phyloP scores from a whole-genome alignment of 805 yeast genomes.

The Jamesozyma gamospora region DNA sequence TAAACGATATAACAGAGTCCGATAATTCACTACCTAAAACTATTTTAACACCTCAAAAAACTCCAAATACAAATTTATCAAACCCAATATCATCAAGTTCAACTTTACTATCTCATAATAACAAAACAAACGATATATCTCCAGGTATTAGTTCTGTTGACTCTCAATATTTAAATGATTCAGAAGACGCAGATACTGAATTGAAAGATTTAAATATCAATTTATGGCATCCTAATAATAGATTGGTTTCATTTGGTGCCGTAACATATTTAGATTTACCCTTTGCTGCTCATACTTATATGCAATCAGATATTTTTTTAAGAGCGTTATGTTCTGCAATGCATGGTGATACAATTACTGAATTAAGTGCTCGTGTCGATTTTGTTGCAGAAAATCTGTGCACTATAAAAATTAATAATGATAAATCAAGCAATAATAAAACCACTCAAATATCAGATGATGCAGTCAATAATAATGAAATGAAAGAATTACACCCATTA shows the following conservation, averaged over 20 bases:
- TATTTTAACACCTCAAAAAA: neutral
- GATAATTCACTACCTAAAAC: neutral
- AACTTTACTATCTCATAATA: neutral
- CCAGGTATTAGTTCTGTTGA: neutral
- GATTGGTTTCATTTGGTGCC: slow-evolving; percentile 10
- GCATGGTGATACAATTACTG: slow-evolving; percentile 13
- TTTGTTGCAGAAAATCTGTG: neutral
- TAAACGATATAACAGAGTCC: neutral
- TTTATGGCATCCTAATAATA: slow-evolving; percentile 13
- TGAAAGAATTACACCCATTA: slow-evolving; percentile 7
- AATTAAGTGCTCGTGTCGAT: slow-evolving; percentile 6
- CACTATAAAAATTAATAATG: neutral
- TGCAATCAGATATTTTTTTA: slow-evolving; percentile 11
- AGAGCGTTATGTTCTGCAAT: slow-evolving; percentile 9
- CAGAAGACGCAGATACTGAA: too few relatives aligned
- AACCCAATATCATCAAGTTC: neutral
- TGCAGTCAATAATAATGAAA: neutral
- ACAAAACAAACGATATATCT: too few relatives aligned
- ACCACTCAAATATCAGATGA: neutral
- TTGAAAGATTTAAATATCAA: slow-evolving; percentile 4
- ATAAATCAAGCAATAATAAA: neutral
- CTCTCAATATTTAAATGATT: neutral
- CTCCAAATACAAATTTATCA: neutral
- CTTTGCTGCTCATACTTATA: slow-evolving; percentile 9
- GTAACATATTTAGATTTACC: slow-evolving; percentile 13